Evolutionary conservation across 345 rosid genomes (phyloP).

Genomic region (Aethionema arabicum): DNA sequence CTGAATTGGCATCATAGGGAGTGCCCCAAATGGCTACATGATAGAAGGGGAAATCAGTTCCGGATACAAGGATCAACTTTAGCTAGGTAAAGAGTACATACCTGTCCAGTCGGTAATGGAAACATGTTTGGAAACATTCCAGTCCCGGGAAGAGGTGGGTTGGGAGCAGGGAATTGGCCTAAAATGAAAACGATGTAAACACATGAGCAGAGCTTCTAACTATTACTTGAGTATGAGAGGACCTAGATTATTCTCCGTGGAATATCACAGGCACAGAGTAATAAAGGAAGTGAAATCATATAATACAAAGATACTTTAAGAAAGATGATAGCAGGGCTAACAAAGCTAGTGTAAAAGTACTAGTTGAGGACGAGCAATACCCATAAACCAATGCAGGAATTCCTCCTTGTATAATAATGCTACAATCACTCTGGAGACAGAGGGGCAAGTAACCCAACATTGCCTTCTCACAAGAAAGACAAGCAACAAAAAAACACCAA

Average conservation of each 20-base stretch:
- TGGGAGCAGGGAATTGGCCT: slow-evolving; percentile 38
- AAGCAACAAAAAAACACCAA: slow-evolving; percentile 69
- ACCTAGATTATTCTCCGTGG: slow-evolving; percentile 26
- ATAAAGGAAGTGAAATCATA: neutral
- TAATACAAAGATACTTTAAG: slow-evolving; percentile 24
- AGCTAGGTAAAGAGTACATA: slow-evolving; percentile 19
- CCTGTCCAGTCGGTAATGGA: slow-evolving; percentile 43
- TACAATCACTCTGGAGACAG: slow-evolving; percentile 66
- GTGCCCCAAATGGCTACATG: slow-evolving; percentile 36
- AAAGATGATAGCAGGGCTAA: slow-evolving; percentile 28
- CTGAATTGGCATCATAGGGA: slow-evolving; percentile 47
- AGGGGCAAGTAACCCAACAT: slow-evolving; percentile 73
- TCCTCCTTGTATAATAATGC: slow-evolving; percentile 72
- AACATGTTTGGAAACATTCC: slow-evolving; percentile 38
- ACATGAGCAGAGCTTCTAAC: neutral
- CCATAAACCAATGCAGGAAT: slow-evolving; percentile 62
- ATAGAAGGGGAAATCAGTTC: neutral
- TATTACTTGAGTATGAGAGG: neutral
- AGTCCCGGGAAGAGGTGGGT: slow-evolving; percentile 32
- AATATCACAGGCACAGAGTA: too few species aligned
- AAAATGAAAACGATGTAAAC: slow-evolving; percentile 16
- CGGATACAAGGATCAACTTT: slow-evolving; percentile 17
- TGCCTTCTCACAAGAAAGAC: slow-evolving; percentile 67
- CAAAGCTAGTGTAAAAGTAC: slow-evolving; percentile 44
- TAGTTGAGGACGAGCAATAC: slow-evolving; percentile 64